Evolutionary conservation across 1,139 yeast genomes (phyloP).

Genomic region (Kodamaea ohmeri): DNA sequence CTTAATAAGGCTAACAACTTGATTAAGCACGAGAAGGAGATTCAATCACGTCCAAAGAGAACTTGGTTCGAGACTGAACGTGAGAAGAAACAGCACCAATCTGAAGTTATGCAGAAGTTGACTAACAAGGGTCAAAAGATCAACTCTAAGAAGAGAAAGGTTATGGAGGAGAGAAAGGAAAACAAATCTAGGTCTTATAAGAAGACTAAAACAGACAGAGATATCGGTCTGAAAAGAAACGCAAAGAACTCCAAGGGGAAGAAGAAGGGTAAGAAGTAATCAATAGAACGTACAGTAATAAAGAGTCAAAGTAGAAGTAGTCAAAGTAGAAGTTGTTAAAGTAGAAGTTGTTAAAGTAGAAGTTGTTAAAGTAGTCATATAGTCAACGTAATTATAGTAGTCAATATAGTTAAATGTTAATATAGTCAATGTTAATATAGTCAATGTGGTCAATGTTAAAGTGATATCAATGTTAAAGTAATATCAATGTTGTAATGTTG

Average conservation of each 20-base stretch:
- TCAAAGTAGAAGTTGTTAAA: no score
- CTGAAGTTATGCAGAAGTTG: constrained; percentile 46
- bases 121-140: constrained; percentile 44
- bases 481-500: not conserved
- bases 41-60: constrained; percentile 85
- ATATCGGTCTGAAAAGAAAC: constrained; percentile 43
- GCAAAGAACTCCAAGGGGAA: constrained; percentile 20
- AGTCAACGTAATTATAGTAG: no score
- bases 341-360: no score
- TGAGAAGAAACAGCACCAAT: constrained; percentile 45
- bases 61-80: constrained; percentile 90
- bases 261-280: constrained; percentile 4
- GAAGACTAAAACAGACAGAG: constrained; percentile 68
- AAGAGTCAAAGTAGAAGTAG: constrained; percentile 15
- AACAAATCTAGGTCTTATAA: constrained; percentile 55
- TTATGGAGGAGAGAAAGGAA: constrained; percentile 38
- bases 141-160: constrained; percentile 30
- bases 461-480: no score
- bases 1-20: constrained; percentile 80
- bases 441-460: no score
- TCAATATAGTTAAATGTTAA: no score
- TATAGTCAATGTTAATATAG: no score
- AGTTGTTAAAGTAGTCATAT: no score
- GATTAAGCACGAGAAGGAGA: constrained; percentile 76
- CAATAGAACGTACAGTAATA: constrained; percentile 1